Evolutionary conservation across 2,329 filamentous ascomycete species (phyloP), one percentile per base, ranked within the genome.

Genomic region (Fusarium sp.): DNA sequence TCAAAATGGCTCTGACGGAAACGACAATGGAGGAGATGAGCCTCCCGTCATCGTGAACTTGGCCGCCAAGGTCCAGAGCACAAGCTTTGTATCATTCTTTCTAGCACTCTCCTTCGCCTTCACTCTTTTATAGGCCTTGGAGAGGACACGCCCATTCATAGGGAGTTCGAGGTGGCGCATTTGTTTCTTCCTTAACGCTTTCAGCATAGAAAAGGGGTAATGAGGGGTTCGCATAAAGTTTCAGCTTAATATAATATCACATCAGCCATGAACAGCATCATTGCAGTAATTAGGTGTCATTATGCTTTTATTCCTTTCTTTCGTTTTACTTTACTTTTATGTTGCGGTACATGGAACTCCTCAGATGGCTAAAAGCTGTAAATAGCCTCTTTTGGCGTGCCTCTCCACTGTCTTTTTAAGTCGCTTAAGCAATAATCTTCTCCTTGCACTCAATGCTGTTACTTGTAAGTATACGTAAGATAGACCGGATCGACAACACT

Each of bases 381-480:
- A 6, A 42, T 34, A 29, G n/a, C 34, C 37, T 51, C 30, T n/a
- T 20, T 14, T 61, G 27, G 4, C 7, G n/a, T 49, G 27, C 22
- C 45, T 53, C 30, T 6, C 29, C 25, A 13, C 14, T 4, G 12
- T 49, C 11, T 14, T 61, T 41, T 30, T 18, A 42, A 42, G 24
- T 13, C 30, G 27, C 22, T 67, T 66, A 66, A 30, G 62, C 63
- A 40, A 66, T 67, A 32, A 66, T 67, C 63, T 66, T 66, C 48
- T 66, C 63, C 55, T 67, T 62, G 22, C 63, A 66, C 62, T 66
- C 63, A 16, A 66, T 66, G n/a, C 63, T 66, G 22, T 13, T 18
- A 2, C 16, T 42, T 30, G 30, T 66, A 8, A 66, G 63, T 45
- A 20, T 41, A 18, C 14, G 16, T 8, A 10, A 29, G 49, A 29